Evolutionary conservation across 257 asterid genomes (phyloP).

Genomic region (Agastache rugosa): DNA sequence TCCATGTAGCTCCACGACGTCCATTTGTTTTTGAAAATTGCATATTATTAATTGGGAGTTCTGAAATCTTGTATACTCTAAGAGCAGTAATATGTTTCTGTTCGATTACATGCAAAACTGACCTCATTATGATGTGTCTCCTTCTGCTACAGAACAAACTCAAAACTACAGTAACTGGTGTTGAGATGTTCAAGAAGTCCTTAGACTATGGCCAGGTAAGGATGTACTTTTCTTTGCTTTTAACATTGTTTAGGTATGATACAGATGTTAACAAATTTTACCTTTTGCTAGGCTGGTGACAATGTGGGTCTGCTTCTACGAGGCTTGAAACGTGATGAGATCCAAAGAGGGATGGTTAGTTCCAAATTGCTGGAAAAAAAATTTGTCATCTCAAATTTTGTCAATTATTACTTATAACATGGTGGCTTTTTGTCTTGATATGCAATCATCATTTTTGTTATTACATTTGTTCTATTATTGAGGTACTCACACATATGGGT

Average conservation of each 20-base stretch:
- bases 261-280: conserved; percentile 13
- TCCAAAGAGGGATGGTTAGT: conserved; percentile 92
- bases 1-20: conserved; percentile 10
- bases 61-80: conserved; percentile 11
- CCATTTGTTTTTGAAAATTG: neutral
- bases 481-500: neutral
- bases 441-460: neutral
- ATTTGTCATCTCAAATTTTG: neutral
- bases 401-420: conserved; percentile 1
- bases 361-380: conserved; percentile 19
- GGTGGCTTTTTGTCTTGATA: conserved; percentile 10
- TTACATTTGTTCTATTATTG: neutral
- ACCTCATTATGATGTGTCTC: conserved; percentile 17
- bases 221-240: neutral
- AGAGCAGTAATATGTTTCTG: conserved; percentile 13
- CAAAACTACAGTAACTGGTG: conserved; percentile 95
- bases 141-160: conserved; percentile 62
- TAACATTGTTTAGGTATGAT: neutral
- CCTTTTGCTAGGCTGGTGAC: conserved; percentile 87
- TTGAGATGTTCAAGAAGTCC: conserved; percentile 98
- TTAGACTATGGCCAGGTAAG: conserved; percentile 92
- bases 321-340: conserved; percentile 93
- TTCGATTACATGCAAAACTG: conserved; percentile 16
- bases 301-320: conserved; percentile 97
- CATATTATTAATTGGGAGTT: neutral